Conservation (phyloP, 768 basidiomycete genomes). For the Pleurotus pulmonarius region DNA sequence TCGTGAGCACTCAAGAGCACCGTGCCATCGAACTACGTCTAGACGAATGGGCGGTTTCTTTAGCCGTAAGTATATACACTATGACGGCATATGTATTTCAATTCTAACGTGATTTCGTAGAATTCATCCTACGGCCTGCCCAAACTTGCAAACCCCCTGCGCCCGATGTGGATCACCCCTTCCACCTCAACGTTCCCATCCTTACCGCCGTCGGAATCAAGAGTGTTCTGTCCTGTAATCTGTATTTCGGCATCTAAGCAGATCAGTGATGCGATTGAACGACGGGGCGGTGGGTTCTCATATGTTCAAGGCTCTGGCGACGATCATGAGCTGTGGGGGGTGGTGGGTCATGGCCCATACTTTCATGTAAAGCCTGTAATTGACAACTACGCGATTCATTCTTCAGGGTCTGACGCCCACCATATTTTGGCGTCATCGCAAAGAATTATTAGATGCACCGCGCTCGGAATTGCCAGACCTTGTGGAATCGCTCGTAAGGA, state of each 20-base stretch:
- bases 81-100: background rate
- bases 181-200: constrained; percentile 47
- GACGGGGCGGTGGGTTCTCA: constrained; percentile 64
- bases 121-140: constrained; percentile 71
- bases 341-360: constrained; percentile 35
- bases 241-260: constrained; percentile 86
- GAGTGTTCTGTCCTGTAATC: constrained; percentile 62
- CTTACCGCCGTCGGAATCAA: constrained; percentile 22
- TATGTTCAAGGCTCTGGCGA: constrained; percentile 96
- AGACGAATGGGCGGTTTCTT: constrained; percentile 62
- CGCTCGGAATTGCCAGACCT: constrained; percentile 48
- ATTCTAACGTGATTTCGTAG: constrained; percentile 29
- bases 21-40: constrained; percentile 67
- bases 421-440: constrained; percentile 64
- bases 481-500: constrained; percentile 28
- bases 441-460: constrained; percentile 40
- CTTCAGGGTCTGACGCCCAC: constrained; percentile 69
- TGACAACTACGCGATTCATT: background rate
- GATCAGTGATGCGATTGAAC: constrained; percentile 54
- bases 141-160: constrained; percentile 56
- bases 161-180: constrained; percentile 88
- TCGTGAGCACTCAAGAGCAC: constrained; percentile 75
- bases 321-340: constrained; percentile 89
- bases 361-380: too few relatives aligned
- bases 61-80: constrained; percentile 49